Percentiles rank a stretch among this genome's conserved stretches.
Evolutionary conservation across 306 rosid genomes (phyloP).

Genomic region (Acacia acuminata): DNA sequence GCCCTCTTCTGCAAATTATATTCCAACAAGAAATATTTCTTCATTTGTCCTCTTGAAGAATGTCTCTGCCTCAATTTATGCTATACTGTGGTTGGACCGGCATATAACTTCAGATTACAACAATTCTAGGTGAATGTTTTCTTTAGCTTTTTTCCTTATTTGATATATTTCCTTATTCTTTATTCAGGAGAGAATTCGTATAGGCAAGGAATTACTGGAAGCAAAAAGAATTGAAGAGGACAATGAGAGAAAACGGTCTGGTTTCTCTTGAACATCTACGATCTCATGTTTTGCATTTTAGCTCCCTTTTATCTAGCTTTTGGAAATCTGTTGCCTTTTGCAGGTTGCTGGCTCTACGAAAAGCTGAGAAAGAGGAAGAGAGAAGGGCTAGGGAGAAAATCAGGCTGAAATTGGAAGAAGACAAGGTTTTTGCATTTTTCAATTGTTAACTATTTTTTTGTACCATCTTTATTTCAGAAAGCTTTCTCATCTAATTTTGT

Average conservation of each 20-base stretch:
- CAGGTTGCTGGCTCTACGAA: slow-evolving; percentile 84
- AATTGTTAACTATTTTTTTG: neutral
- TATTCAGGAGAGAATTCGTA: slow-evolving; percentile 87
- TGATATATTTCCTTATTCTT: neutral
- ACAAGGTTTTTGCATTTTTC: slow-evolving; percentile 61
- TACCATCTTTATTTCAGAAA: slow-evolving; percentile 3
- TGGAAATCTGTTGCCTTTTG: slow-evolving; percentile 29
- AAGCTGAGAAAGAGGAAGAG: slow-evolving; percentile 99
- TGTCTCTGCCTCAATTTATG: neutral
- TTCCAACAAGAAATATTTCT: slow-evolving; percentile 2
- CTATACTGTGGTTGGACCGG: slow-evolving; percentile 11
- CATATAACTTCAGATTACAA: neutral
- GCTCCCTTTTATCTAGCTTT: slow-evolving; percentile 22
- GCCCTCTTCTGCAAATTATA: neutral
- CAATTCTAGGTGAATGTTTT: slow-evolving; percentile 13
- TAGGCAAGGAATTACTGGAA: slow-evolving; percentile 96
- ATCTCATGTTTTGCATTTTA: slow-evolving; percentile 26
- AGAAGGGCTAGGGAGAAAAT: slow-evolving; percentile 92
- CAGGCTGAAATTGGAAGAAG: slow-evolving; percentile 92
- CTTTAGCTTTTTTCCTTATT: slow-evolving; percentile 15
- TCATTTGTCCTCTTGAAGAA: slow-evolving; percentile 16
- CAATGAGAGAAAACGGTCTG: slow-evolving; percentile 91
- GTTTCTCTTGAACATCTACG: slow-evolving; percentile 23
- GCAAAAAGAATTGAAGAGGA: slow-evolving; percentile 96
- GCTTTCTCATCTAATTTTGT: neutral